Evolutionary conservation across 805 yeast species (phyloP), one percentile per base, ranked within the genome.

Genomic region (Teunomyces gatunensis): DNA sequence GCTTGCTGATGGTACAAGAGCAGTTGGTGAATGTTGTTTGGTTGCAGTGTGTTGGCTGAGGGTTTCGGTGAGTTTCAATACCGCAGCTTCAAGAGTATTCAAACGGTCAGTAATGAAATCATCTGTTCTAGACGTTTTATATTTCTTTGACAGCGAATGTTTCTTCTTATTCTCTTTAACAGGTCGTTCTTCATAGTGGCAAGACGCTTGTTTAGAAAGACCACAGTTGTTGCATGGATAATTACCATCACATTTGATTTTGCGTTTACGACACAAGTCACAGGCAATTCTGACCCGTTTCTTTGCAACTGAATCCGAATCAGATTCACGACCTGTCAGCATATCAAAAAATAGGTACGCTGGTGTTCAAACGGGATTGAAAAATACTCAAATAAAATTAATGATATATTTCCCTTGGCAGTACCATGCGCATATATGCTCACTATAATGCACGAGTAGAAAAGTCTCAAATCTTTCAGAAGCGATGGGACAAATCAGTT

Each of bases 191-290:
- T 54, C 58, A 39, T 64, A 67, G 33, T 53, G 55, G 47, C 69
- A 67, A 7, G 53, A 45, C 6, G 53, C 21, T 7, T 54, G 53
- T 23, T 57, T 54, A 29, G 58, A 51, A 6, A 32, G 35, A 5
- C 32, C 35, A 28, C 73, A 67, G 47, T 65, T 65, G 7, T 53
- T 11, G 50, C 73, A 67, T 0, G 73, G 73, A 10, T 20, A 47
- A 3, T 40, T 46, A 1, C 73, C 73, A 47, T 63, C 60, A 48
- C 73, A 67, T 45, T 62, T 66, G 35, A 66, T 64, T 50, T 67
- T 67, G 55, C 65, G 65, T 7, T 57, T 51, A 1, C 73, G 57
- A 47, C 73, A 67, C 5, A 54, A 54, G 39, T 63, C 68, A 50
- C 73, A 67, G 12, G 73, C 73, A 2, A 51, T 48, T 33, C 51